Percentiles rank a stretch among this genome's conserved stretches.
Evolutionary conservation across 2,329 filamentous ascomycete genomes (phyloP).

Genomic region (Curvularia sp.): DNA sequence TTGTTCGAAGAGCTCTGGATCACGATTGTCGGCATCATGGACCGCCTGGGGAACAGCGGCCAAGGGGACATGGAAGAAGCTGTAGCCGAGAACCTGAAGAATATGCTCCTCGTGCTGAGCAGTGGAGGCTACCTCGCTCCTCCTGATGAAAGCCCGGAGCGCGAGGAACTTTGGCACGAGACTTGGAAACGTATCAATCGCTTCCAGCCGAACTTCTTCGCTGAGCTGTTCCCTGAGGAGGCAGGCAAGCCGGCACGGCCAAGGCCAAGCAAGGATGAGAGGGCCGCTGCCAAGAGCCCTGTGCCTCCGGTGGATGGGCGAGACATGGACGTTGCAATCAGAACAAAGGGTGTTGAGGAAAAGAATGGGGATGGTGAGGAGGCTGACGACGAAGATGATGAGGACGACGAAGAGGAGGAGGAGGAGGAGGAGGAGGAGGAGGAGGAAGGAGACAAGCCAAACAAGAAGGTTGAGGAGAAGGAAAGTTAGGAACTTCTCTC

Average conservation of each 20-base stretch:
- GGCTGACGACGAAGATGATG: conserved; percentile 3
- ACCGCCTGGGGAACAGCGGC: conserved; percentile 93
- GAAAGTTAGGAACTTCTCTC: neutral
- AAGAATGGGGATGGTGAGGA: conserved; percentile 8
- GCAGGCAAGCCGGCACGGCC: conserved; percentile 41
- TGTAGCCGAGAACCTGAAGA: conserved; percentile 93
- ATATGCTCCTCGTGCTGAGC: conserved; percentile 93
- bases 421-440: conserved; percentile 8
- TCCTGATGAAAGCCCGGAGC: conserved; percentile 61
- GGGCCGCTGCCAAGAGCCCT: conserved; percentile 13
- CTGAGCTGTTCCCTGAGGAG: conserved; percentile 64
- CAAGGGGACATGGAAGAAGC: conserved; percentile 94
- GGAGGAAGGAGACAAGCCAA: conserved; percentile 3
- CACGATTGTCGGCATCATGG: conserved; percentile 91
- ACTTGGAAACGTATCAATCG: conserved; percentile 66
- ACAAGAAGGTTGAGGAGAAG: conserved; percentile 1
- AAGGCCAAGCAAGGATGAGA: conserved; percentile 31
- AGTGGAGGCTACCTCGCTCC: conserved; percentile 84
- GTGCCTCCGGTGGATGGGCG: conserved; percentile 12
- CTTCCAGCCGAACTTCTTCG: conserved; percentile 66
- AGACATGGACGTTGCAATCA: conserved; percentile 20
- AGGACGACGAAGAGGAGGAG: conserved; percentile 20
- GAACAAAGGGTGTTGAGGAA: conserved; percentile 6
- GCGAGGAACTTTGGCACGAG: conserved; percentile 66
- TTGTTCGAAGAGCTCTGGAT: conserved; percentile 87